Base-by-base conservation (phyloP, 495 filamentous ascomycete species). In the Saxophila tyrrhenica region DNA sequence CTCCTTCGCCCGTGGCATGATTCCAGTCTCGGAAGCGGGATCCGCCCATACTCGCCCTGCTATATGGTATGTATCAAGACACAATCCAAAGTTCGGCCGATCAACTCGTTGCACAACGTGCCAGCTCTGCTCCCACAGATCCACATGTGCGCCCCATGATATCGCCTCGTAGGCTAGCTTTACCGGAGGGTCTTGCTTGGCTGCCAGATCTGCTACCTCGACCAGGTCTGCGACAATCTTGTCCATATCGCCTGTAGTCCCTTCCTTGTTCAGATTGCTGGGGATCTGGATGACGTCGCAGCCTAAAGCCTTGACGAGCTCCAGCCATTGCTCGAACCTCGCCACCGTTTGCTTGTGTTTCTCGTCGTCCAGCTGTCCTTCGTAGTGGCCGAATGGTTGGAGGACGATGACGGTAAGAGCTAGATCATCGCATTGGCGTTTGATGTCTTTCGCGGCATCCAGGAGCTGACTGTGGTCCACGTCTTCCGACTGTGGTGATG, bases 21-120 rank as follows among this genome's bases (percentile, higher is more conserved):
- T 70, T 1, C 86, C 83, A 0, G 71, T 63, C 7, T 72, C 58
- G 0, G 69, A 60, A 0, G 80, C 69, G 0, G 84, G 84, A 57
- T 92, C 85, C 1, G 83, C 86, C 59, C 81, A 92, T 22, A 87
- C 77, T 32, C 83, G 72, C 0, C 79, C 86, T 0, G 82, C 82
- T 43, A 89, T 86, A 69, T 92, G 87, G 67, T 86, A 92, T 0
- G 83, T 86, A 69, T 90, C 86, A 16, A 90, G 73, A 67, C 85
- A 89, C 50, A 87, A 69, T 10, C 86, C 87, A 58, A 90, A 86
- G 67, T 89, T 90, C 16, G 75, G 72, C 2, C 85, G 69, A 63
- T 88, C 67, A 39, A 89, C 84, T 17, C 64, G 66, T 48, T 72
- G 62, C 0, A 87, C 80, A n/a, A 89, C 67, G 23, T 82, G 75